Evolutionary conservation across 2,329 filamentous ascomycete genomes (phyloP), one percentile per base, ranked within the genome.

Genomic region (Aspergillus ustus): DNA sequence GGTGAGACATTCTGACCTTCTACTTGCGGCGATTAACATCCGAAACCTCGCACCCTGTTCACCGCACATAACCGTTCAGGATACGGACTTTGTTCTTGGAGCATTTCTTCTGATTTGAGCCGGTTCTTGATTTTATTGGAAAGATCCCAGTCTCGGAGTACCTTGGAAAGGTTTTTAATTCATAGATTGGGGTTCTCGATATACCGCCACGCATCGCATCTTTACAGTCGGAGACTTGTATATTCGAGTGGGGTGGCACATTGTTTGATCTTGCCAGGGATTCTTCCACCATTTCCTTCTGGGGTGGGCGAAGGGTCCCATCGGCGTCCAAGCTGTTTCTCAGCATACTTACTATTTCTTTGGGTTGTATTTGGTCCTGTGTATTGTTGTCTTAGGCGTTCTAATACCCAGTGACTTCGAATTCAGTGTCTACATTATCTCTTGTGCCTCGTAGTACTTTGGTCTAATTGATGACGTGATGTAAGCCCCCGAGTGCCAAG

Each of bases 1-100:
- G 85, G 85, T 46, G 84, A 87, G 74, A 85, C 83, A n/a, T 87
- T 83, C 73, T 87, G 77, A 75, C 52, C 48, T 59, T 43, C 51
- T 34, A 50, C 63, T 50, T 43, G 57, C 25, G 31, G 9, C 49
- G 40, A 22, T 45, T 28, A 20, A 44, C 54, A 46, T 57, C 68
- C 56, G 19, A 69, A 63, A 62, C 63, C 67, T 60, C 60, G 59
- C 60, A 64, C 56, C 60, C 63, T 64, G 59, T 62, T 63, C 60
- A 60, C 56, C 51, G 60, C 55, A 52, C 15, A 62, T 56, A 50
- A 61, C 45, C 46, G 54, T 61, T 65, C 60, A 59, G 61, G 61
- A 53, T 64, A 55, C 54, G 56, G 52, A 56, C 43, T 54, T 45
- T 49, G 43, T 60, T 61, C 50, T 63, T 58, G 34, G n/a, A 20